Conservation (phyloP, 192 early-diverging fungal genomes). For the Cetraspora pellucida region DNA sequence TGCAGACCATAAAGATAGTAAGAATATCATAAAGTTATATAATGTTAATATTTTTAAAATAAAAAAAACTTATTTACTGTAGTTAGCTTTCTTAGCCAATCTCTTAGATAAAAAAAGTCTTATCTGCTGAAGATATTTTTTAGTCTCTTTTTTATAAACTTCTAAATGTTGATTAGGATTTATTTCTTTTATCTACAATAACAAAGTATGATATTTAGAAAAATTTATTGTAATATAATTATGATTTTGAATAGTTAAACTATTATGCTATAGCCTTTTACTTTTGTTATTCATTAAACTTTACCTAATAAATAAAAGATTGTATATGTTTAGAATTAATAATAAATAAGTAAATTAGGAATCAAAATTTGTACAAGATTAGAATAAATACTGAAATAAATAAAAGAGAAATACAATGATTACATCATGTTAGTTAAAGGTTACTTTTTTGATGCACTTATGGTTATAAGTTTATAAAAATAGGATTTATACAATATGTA, state of each 20-base stretch:
- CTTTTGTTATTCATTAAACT: constrained; percentile 53
- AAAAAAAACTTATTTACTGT: no score
- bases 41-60: no score
- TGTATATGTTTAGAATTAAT: no score
- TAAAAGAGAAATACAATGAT: no score
- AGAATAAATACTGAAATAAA: no score
- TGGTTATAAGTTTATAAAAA: no score
- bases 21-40: background rate
- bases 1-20: background rate
- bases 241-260: constrained; percentile 52
- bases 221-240: constrained; percentile 65
- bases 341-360: no score
- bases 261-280: constrained; percentile 45
- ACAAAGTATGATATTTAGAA: constrained; percentile 66
- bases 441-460: no score
- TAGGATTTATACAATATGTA: no score
- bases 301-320: constrained; percentile 40
- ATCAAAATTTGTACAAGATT: no score
- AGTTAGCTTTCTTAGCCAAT: constrained; percentile 46
- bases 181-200: constrained; percentile 75
- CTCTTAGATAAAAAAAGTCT: constrained; percentile 36
- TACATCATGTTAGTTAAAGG: no score
- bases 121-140: constrained; percentile 37
- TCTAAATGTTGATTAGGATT: constrained; percentile 71
- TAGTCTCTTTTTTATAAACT: constrained; percentile 48